Conservation (phyloP, 1,284 basidiomycete genomes). For the Austroboletus rostrupii region DNA sequence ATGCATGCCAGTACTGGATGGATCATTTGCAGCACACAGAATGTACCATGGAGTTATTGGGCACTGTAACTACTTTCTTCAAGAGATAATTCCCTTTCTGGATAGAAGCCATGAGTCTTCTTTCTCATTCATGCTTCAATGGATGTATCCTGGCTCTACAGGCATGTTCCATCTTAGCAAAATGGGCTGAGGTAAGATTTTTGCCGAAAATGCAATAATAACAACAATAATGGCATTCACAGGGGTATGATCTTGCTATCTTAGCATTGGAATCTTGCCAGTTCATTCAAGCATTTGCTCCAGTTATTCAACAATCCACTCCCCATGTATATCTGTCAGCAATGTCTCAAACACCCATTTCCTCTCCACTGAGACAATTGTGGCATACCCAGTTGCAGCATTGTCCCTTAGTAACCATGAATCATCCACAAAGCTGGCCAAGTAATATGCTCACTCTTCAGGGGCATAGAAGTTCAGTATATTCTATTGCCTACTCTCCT, state of each 20-base stretch:
- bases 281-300: neutral
- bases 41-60: neutral
- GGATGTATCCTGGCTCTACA: neutral
- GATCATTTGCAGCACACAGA: neutral
- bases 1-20: constrained; percentile 3
- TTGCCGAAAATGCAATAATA: no score
- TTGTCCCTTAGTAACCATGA: no score
- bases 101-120: no score
- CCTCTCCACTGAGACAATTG: no score
- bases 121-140: neutral
- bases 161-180: neutral
- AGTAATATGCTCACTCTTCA: neutral
- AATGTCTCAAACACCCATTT: no score
- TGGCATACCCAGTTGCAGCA: no score
- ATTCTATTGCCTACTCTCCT: no score
- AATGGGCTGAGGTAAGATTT: neutral
- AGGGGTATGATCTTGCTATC: neutral
- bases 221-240: neutral
- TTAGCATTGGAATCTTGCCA: neutral
- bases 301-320: neutral
- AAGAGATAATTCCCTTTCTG: neutral
- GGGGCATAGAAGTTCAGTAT: no score
- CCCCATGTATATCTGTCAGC: no score
- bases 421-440: neutral
- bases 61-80: neutral